phyloP scores from a whole-genome alignment of 2,329 filamentous ascomycete genomes.

The Alternaria consortialis region DNA sequence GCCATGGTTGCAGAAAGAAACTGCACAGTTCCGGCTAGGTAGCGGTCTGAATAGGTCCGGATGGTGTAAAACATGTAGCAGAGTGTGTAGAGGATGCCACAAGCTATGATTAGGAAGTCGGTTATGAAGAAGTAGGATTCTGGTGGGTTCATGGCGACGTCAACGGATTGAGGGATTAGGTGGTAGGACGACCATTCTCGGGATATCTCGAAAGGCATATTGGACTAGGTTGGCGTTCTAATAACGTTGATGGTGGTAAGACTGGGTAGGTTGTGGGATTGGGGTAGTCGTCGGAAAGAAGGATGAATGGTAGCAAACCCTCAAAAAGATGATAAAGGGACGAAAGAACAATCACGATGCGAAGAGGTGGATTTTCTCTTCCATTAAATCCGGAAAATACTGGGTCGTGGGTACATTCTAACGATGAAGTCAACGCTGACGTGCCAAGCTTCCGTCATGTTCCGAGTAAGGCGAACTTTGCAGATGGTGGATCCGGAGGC shows the following conservation, averaged over 20 bases:
- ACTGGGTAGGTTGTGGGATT: background rate
- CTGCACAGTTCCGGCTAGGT: constrained; percentile 44
- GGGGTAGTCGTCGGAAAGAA: background rate
- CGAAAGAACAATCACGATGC: background rate
- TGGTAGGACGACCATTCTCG: constrained; percentile 54
- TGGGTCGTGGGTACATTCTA: background rate
- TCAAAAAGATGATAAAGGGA: background rate
- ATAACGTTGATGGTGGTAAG: background rate
- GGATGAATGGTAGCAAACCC: background rate
- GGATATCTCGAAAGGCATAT: constrained; percentile 45
- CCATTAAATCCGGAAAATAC: constrained; percentile 6
- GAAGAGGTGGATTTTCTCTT: background rate
- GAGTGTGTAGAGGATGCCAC: constrained; percentile 52
- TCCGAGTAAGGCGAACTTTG: constrained; percentile 21
- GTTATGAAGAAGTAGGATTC: constrained; percentile 54
- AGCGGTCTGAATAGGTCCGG: constrained; percentile 49
- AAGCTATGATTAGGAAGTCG: constrained; percentile 53
- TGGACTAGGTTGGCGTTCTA: background rate
- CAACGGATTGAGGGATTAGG: constrained; percentile 62
- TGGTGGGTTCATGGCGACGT: constrained; percentile 51
- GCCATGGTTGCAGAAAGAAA: constrained; percentile 48
- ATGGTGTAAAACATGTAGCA: constrained; percentile 55
- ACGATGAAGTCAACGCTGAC: constrained; percentile 20
- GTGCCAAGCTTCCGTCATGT: constrained; percentile 35
- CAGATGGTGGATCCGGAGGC: constrained; percentile 7